A percentile compares a stretch with the other conserved stretches of the same genome.
Evolutionary conservation across 345 rosid genomes (phyloP).

Genomic region (Citrus australasica): DNA sequence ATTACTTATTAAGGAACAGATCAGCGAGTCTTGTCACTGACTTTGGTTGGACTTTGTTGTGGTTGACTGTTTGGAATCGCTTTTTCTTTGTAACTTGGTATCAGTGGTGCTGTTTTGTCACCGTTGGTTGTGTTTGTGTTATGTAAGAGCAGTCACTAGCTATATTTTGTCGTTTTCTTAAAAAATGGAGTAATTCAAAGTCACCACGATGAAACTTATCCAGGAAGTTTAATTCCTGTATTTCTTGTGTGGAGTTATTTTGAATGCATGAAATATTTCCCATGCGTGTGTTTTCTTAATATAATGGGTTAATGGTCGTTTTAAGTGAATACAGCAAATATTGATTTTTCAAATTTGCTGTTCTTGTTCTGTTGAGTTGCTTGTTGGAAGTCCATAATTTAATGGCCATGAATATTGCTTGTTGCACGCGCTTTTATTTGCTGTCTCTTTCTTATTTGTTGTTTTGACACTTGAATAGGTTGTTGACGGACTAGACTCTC

Average conservation of each 20-base stretch:
- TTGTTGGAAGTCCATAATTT: background rate
- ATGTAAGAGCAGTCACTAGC: background rate
- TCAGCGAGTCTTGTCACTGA: background rate
- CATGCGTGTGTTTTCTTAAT: background rate
- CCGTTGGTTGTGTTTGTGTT: background rate
- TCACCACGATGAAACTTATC: background rate
- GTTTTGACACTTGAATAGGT: slow-evolving; percentile 41
- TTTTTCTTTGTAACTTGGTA: background rate
- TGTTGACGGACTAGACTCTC: slow-evolving; percentile 55
- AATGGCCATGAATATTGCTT: background rate
- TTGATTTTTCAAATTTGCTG: background rate
- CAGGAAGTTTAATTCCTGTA: background rate
- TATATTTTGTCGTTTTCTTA: background rate
- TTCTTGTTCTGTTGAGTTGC: background rate
- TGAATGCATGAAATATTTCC: background rate
- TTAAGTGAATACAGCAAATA: background rate
- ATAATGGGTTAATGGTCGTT: background rate
- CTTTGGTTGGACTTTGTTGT: background rate
- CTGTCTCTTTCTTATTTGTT: slow-evolving; percentile 6
- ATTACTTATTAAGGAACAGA: background rate
- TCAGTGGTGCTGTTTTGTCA: background rate
- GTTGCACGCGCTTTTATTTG: background rate
- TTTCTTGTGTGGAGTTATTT: background rate
- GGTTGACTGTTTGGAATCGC: background rate
- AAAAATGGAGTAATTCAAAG: background rate